Evolutionary conservation across 306 rosid genomes (phyloP), one percentile per base, ranked within the genome.

Genomic region (Pterocarpus macrocarpus): DNA sequence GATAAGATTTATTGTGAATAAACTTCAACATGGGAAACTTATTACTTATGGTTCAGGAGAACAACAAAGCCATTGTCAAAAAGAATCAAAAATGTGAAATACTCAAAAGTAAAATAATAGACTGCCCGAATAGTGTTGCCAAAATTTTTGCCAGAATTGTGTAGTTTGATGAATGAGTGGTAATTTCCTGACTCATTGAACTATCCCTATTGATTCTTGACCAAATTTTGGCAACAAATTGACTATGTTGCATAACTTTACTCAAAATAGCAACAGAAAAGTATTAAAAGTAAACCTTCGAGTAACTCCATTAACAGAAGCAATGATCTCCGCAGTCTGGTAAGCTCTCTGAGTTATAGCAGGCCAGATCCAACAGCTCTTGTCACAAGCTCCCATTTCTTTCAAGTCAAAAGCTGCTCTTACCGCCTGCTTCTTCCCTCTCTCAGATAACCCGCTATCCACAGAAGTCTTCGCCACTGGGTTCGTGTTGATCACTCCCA

Each of bases 341-440:
- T 95, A 95, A 88, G 98, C 99, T 84, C 98, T 89, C 82, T 93
- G 99, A 76, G 99, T 95, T 4, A 95, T 95, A 38, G 97, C 95
- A 82, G 99, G 91, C 99, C 99, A 95, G 4, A 93, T 95, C 98
- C 99, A 95, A 81, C 99, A 93, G 76, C 86, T 87, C 6, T 71
- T 88, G 3, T 87, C 98, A 91, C 98, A 95, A n/a, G 97, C 94
- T 13, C 89, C 96, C 93, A 86, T 86, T 80, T 86, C 88, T 85
- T 91, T 90, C 80, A 95, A 87, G 52, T 91, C 92, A 65, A 89
- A 91, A 82, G 98, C 98, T 5, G 93, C 86, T 80, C 76, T 89
- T 33, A 90, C 33, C 0, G 89, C 58, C 73, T 93, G 94, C 77
- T 90, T 95, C 87, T 90, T 95, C 73, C 98, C 98, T 81, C 82